Evolutionary conservation across 352 stramenopile genomes (phyloP), one percentile per base, ranked within the genome.

Genomic region (Phytophthora agathidicida): DNA sequence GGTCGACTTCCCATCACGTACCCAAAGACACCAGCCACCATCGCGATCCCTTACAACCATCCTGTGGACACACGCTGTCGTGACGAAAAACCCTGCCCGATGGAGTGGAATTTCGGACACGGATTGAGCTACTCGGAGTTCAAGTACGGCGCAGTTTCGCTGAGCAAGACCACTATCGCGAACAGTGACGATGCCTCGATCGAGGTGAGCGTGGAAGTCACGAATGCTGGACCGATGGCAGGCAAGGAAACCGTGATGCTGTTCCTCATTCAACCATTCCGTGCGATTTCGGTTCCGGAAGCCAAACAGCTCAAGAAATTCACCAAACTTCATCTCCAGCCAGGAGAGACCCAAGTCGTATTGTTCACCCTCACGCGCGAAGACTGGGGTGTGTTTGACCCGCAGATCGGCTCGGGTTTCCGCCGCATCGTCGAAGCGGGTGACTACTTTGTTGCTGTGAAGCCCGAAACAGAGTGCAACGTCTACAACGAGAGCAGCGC

Each of bases 1-100:
- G 89, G 89, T 2, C 60, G 83, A 47, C 67, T 96, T 5, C 84
- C 88, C 2, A 88, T 96, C 58, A 96, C 85, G 11, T 97, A 93
- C 65, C 86, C 83, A 10, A 86, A 84, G 60, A 65, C 78, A n/a
- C 57, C 73, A 1, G 76, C 63, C 14, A 85, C 75, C 26, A 66
- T 83, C 27, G 70, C 57, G 16, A 89, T 91, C 39, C 71, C 77
- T 7, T 95, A 95, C 72, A 91, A 91, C 44, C 82, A 91, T 53
- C 74, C 53, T 8, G 77, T 79, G 9, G 77, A 54, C 9, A 75
- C 68, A 2, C 68, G 56, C 2, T 93, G 83, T 24, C 60, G 74
- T 27, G 65, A 75, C 16, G 65, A 70, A 20, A 24, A 26, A 9
- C 45, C 61, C 2, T 94, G 85, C 33, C 27, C 64, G 23, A 77